Evolutionary conservation across 306 rosid genomes (phyloP).

Genomic region (Malus sieversii): DNA sequence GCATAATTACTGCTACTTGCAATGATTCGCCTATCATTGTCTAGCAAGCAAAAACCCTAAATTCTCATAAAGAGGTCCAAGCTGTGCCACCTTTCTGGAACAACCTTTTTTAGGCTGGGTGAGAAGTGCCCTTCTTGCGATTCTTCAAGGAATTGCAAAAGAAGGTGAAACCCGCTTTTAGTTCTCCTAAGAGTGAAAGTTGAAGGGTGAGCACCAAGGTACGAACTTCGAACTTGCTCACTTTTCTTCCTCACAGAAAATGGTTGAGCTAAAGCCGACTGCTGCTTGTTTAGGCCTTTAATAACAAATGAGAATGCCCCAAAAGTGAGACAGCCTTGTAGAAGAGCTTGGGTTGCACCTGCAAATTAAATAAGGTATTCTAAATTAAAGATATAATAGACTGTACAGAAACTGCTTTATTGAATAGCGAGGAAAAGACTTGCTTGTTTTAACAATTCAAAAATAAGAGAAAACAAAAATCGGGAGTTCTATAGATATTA

Average conservation of each 20-base stretch:
- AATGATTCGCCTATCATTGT: too few species aligned
- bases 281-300: too few species aligned
- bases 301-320: too few species aligned
- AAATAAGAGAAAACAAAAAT: not conserved
- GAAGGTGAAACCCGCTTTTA: conserved; percentile 54
- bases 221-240: too few species aligned
- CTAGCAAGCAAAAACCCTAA: not conserved
- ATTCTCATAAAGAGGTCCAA: conserved; percentile 32
- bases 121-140: conserved; percentile 32
- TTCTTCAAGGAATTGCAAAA: conserved; percentile 61
- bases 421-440: conserved; percentile 45
- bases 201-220: too few species aligned
- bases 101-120: conserved; percentile 27
- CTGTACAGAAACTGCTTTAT: not conserved
- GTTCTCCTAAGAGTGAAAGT: too few species aligned
- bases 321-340: too few species aligned
- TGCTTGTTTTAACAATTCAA: not conserved
- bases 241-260: too few species aligned
- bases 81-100: conserved; percentile 22
- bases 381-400: conserved; percentile 14
- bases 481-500: not conserved
- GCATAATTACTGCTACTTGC: too few species aligned
- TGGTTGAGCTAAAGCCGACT: too few species aligned
- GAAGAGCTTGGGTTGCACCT: too few species aligned
- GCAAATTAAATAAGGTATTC: too few species aligned